Evolutionary conservation across 2,329 filamentous ascomycete species (phyloP).

Genomic region (Nigrospora sphaerica): DNA sequence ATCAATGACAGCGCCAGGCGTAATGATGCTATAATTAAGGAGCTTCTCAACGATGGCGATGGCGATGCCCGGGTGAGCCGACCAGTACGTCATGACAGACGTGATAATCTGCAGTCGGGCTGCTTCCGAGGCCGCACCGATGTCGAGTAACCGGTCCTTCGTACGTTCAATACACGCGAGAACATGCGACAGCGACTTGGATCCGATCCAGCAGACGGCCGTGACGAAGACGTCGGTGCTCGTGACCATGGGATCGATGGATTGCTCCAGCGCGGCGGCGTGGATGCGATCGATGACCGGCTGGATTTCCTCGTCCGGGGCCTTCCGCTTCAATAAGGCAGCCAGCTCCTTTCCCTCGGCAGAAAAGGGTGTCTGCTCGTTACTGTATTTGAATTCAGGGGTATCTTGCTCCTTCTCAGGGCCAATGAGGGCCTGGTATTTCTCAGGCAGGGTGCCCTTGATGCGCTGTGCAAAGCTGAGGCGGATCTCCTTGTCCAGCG

Average conservation of each 20-base stretch:
- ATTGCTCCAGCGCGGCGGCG: slow-evolving; percentile 62
- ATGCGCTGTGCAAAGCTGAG: slow-evolving; percentile 95
- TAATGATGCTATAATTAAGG: slow-evolving; percentile 93
- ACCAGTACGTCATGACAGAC: slow-evolving; percentile 89
- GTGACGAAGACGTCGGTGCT: slow-evolving; percentile 93
- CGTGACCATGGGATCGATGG: slow-evolving; percentile 72
- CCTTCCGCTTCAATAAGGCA: slow-evolving; percentile 74
- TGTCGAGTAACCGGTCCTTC: slow-evolving; percentile 78
- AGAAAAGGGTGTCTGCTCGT: slow-evolving; percentile 71
- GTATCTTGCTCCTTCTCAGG: slow-evolving; percentile 89
- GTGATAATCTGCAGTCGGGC: slow-evolving; percentile 84
- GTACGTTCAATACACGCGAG: slow-evolving; percentile 92
- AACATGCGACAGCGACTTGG: slow-evolving; percentile 93
- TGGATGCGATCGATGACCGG: slow-evolving; percentile 75
- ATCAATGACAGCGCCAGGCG: slow-evolving; percentile 75
- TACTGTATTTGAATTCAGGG: slow-evolving; percentile 88
- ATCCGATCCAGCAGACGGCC: slow-evolving; percentile 85
- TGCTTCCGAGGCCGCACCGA: slow-evolving; percentile 66
- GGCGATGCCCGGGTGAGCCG: slow-evolving; percentile 82
- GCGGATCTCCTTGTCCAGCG: slow-evolving; percentile 93
- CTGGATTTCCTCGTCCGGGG: slow-evolving; percentile 79
- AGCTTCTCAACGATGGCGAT: slow-evolving; percentile 93
- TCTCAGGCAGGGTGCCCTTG: slow-evolving; percentile 81
- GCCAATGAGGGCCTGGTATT: slow-evolving; percentile 74
- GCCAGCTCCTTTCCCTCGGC: slow-evolving; percentile 79